phyloP scores from a whole-genome alignment of 148 eudicot genomes.

The Vaccinium vitisidaea region DNA sequence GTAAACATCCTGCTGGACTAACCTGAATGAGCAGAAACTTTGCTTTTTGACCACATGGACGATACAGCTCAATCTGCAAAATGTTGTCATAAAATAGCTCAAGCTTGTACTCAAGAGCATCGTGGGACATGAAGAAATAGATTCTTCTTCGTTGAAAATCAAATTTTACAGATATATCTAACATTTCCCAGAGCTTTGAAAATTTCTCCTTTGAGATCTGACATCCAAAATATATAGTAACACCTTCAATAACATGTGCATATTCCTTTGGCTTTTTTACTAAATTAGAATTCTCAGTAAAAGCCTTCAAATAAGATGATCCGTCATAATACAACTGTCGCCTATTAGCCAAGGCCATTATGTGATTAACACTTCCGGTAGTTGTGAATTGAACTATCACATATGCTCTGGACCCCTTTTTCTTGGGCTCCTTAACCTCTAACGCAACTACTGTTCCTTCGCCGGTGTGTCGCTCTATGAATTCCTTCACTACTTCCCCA shows the following conservation, averaged over 20 bases:
- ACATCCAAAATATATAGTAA: slow-evolving; percentile 19
- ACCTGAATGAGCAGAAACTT: slow-evolving; percentile 59
- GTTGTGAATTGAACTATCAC: slow-evolving; percentile 40
- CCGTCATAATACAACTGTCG: no score
- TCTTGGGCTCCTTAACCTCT: slow-evolving; percentile 32
- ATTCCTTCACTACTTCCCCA: slow-evolving; percentile 28
- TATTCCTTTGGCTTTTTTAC: slow-evolving; percentile 18
- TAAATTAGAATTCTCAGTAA: neutral
- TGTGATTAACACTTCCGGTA: neutral
- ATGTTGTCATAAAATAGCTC: slow-evolving; percentile 48
- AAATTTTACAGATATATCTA: slow-evolving; percentile 21
- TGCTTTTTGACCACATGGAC: slow-evolving; percentile 27
- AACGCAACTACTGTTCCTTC: slow-evolving; percentile 39
- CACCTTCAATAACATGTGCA: slow-evolving; percentile 14
- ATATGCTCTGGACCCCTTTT: slow-evolving; percentile 18
- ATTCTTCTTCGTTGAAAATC: slow-evolving; percentile 19
- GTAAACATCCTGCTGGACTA: neutral
- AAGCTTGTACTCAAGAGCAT: slow-evolving; percentile 15
- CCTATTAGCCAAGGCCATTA: no score
- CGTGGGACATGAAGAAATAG: slow-evolving; percentile 15
- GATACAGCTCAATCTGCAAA: slow-evolving; percentile 50
- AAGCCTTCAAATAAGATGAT: no score
- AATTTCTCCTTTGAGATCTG: slow-evolving; percentile 22
- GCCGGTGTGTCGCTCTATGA: slow-evolving; percentile 35
- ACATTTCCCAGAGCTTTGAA: slow-evolving; percentile 17